Percentiles rank a stretch among this genome's conserved stretches.
These are phyloP conservation scores for Larix kaempferi DNA, from an alignment of 75 land plant species.

Conservation along the genomic window DNA sequence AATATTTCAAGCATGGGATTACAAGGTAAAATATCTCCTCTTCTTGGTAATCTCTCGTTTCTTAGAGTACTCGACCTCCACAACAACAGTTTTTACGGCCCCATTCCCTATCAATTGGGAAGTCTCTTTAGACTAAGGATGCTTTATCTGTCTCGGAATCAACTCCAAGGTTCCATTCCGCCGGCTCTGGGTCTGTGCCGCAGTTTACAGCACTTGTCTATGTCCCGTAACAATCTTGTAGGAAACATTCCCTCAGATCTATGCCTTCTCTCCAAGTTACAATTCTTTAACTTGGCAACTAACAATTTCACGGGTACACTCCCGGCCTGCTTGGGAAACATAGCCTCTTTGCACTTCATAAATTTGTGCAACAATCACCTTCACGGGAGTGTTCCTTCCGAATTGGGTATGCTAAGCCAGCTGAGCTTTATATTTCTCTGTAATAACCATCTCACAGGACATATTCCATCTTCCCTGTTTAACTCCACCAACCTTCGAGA, in stretches of 20 bases:
- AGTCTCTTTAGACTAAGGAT: constrained; percentile 42
- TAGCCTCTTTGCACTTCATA: constrained; percentile 53
- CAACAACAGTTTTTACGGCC: constrained; percentile 76
- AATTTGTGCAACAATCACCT: constrained; percentile 63
- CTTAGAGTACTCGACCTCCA: constrained; percentile 52
- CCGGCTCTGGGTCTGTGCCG: constrained; percentile 58
- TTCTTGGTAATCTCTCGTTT: constrained; percentile 31
- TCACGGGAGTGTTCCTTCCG: constrained; percentile 61
- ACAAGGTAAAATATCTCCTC: constrained; percentile 52
- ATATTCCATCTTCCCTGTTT: background rate
- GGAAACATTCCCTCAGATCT: constrained; percentile 62
- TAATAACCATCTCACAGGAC: background rate
- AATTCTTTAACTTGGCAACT: constrained; percentile 45
- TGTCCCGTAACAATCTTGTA: constrained; percentile 69
- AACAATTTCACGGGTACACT: constrained; percentile 69
- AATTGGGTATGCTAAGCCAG: background rate
- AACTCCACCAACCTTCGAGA: background rate
- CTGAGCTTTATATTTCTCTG: background rate
- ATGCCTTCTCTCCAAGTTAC: constrained; percentile 45
- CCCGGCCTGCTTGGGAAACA: constrained; percentile 52
- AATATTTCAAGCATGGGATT: constrained; percentile 54
- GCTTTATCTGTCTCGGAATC: constrained; percentile 59
- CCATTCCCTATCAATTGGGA: constrained; percentile 55
- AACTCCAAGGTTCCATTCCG: constrained; percentile 61
- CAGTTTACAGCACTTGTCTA: constrained; percentile 47